Base-by-base conservation (phyloP, 2,329 filamentous ascomycete genomes). In the Phialophora macrospora region DNA sequence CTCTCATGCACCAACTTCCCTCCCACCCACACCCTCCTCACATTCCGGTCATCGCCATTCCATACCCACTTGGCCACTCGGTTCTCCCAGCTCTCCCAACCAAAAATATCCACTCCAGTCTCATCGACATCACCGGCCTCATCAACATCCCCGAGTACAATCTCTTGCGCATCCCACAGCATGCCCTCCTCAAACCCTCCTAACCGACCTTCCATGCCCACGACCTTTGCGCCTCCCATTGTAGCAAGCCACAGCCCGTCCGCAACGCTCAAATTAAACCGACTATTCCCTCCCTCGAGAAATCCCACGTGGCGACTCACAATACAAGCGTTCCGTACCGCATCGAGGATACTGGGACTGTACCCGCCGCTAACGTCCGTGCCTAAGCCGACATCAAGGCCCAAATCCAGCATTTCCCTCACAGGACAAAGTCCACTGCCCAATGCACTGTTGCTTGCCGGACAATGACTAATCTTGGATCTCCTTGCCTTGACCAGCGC, bases 311-410 rank as follows among this genome's bases (percentile, higher is more conserved):
- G 90, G 32, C 93, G 82, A 69, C 88, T 92, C 0, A 94, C 91
- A 67, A 97, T 84, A 58, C 88, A 85, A 0, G 94, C 92, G 74
- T 95, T 91, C 14, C 93, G 81, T 51, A 89, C 91, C n/a, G 92
- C 88, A 70, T 95, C 91, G 0, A 98, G 84, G 9, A 98, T 85
- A 67, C 87, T 91, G 0, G 91, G 84, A 62, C 88, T 91, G 76
- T 94, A 97, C 0, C 95, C 95, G 2, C 94, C 95, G 72, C 87
- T 91, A 64, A 98, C 88, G 76, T 99, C 95, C 0, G 94, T 98
- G 0, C 95, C 95, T 0, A 99, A 80, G 0, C 95, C 94, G 5
- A 97, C 88, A 0, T 86, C 87, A 54, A 98, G 83, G 0, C 91
- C 92, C 60, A 84, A 83, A 24, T 92, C 85, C 60, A 97, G 82